A percentile compares a stretch with the other conserved stretches of the same genome.
Conservation (phyloP, 148 eudicot species). For the Dianthus caryophyllus region DNA sequence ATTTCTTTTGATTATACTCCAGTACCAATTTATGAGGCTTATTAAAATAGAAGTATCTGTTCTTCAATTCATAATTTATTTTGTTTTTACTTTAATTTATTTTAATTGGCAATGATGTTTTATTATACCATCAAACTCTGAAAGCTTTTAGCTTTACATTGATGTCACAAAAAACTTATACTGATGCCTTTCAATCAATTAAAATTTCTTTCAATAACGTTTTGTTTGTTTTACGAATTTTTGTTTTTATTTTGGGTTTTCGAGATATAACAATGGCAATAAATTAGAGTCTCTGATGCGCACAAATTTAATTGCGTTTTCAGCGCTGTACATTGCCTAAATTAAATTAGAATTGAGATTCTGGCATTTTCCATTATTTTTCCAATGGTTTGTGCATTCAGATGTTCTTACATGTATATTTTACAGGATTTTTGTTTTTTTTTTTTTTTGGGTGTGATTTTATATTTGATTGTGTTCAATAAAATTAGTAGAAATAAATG, state of each 20-base stretch:
- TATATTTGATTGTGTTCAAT: neutral
- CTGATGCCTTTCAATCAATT: constrained; percentile 12
- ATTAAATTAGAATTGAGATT: constrained; percentile 27
- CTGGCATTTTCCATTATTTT: constrained; percentile 26
- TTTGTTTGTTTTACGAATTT: neutral
- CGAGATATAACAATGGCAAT: constrained; percentile 24
- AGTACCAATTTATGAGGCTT: constrained; percentile 23
- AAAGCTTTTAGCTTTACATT: constrained; percentile 21
- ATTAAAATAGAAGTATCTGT: no score
- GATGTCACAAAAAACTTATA: constrained; percentile 2
- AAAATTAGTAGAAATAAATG: neutral
- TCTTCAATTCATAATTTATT: neutral
- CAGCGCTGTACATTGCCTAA: constrained; percentile 50
- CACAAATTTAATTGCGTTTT: constrained; percentile 22
- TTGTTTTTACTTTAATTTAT: neutral
- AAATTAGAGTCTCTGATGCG: constrained; percentile 48
- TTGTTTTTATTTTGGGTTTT: neutral
- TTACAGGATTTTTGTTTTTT: neutral
- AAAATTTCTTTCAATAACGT: no score
- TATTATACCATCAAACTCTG: constrained; percentile 32
- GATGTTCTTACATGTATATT: constrained; percentile 27
- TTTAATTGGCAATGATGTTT: constrained; percentile 25
- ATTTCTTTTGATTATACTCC: constrained; percentile 11
- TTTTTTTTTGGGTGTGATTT: no score
- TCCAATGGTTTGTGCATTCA: constrained; percentile 27